These are phyloP conservation scores for Stevia rebaudiana DNA, from an alignment of 140 eudicot species.

Conservation along the genomic window DNA sequence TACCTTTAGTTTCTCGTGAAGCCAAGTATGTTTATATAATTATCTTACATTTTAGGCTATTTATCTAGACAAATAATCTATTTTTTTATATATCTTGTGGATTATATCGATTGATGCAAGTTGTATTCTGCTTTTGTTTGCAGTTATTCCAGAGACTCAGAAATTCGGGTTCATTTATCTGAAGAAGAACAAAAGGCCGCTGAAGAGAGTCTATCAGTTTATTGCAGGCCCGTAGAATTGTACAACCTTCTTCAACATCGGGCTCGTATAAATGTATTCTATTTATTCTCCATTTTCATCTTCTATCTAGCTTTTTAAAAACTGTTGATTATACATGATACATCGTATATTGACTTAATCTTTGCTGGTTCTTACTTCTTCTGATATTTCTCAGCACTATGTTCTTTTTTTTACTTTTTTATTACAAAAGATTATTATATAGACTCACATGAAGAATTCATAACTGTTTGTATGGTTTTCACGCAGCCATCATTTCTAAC, in stretches of 20 bases:
- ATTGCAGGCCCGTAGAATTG: constrained; percentile 87
- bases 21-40: constrained; percentile 61
- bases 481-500: constrained; percentile 83
- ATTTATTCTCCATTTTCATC: background rate
- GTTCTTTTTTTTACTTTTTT: background rate
- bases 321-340: background rate
- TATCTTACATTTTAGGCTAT: constrained; percentile 14
- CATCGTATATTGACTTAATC: background rate
- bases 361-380: background rate
- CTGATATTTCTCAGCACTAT: background rate
- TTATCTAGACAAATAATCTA: background rate
- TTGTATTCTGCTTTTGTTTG: constrained; percentile 41
- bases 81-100: background rate
- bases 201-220: constrained; percentile 69
- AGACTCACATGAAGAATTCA: background rate
- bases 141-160: constrained; percentile 66
- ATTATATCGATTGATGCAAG: constrained; percentile 24
- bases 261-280: constrained; percentile 50
- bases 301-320: constrained; percentile 8
- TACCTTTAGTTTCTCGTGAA: constrained; percentile 81
- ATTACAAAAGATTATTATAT: background rate
- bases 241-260: constrained; percentile 88
- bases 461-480: constrained; percentile 22
- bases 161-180: constrained; percentile 59
- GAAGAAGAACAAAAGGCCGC: constrained; percentile 80